A percentile compares a stretch with the other conserved stretches of the same genome.
Conservation (phyloP, 441 rosid genomes). For the Gossypium davidsonii region DNA sequence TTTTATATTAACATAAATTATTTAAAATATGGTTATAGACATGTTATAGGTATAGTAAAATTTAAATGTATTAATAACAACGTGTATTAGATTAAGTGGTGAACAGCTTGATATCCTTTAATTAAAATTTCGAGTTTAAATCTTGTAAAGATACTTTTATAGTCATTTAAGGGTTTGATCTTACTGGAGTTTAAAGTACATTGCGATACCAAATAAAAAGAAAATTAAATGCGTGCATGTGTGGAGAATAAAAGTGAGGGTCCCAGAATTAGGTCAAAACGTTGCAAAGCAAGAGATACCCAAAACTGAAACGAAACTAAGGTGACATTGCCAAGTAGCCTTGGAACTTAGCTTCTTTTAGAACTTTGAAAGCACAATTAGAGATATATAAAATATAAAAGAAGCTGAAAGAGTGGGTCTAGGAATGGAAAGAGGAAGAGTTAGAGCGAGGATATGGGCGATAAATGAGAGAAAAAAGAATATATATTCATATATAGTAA, state of each 20-base stretch:
- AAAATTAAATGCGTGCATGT: slow-evolving; percentile 10
- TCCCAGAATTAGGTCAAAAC: slow-evolving; percentile 8
- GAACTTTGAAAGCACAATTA: not conserved
- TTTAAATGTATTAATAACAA: too few species aligned
- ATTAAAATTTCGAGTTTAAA: too few species aligned
- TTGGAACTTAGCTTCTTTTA: slow-evolving; percentile 18
- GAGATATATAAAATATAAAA: not conserved
- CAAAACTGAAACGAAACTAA: slow-evolving; percentile 19
- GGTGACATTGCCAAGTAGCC: slow-evolving; percentile 15
- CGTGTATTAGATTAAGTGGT: too few species aligned
- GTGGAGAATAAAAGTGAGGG: not conserved
- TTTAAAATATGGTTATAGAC: too few species aligned
- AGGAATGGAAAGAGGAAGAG: slow-evolving; percentile 29
- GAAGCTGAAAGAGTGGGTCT: slow-evolving; percentile 17
- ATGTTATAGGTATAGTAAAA: too few species aligned
- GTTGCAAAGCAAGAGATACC: slow-evolving; percentile 15
- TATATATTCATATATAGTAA: not conserved
- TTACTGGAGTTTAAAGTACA: too few species aligned
- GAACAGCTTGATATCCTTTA: too few species aligned
- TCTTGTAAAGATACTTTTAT: too few species aligned
- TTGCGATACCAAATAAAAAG: too few species aligned
- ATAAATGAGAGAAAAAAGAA: slow-evolving; percentile 16
- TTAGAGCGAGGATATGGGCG: slow-evolving; percentile 43
- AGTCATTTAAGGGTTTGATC: too few species aligned
- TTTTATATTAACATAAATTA: too few species aligned